phyloP scores from a whole-genome alignment of 495 filamentous ascomycete genomes.

The Penicillium fimorum region DNA sequence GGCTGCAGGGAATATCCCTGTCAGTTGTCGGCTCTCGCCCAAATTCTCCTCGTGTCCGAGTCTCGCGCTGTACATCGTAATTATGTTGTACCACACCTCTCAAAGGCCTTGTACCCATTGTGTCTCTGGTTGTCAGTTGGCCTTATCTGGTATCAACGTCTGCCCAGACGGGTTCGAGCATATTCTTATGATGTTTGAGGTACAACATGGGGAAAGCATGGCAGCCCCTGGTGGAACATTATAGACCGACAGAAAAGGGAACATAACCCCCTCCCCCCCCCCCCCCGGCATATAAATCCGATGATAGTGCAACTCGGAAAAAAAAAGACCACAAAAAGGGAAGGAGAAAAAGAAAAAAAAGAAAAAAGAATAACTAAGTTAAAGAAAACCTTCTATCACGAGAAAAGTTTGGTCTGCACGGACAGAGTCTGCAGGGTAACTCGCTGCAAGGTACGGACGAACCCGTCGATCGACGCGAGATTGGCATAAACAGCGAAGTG shows the following conservation, averaged over 20 bases:
- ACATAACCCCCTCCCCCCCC: not conserved
- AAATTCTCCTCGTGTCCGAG: conserved; percentile 11
- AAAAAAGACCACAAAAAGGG: not conserved
- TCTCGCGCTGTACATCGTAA: not conserved
- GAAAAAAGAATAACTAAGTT: not conserved
- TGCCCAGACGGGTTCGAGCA: conserved; percentile 14
- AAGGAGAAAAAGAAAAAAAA: not conserved
- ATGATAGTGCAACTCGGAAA: not conserved
- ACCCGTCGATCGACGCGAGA: conserved; percentile 28
- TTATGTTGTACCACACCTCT: conserved; percentile 1
- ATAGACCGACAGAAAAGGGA: not conserved
- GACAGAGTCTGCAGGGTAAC: conserved; percentile 28
- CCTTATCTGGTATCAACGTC: conserved; percentile 20
- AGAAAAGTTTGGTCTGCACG: conserved; percentile 19
- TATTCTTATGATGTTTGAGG: not conserved
- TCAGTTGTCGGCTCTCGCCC: not conserved
- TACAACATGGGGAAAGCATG: conserved; percentile 14
- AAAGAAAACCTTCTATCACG: not conserved
- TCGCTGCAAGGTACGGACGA: conserved; percentile 36
- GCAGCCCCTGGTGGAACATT: conserved; percentile 18
- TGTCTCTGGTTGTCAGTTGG: conserved; percentile 1
- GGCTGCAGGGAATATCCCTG: conserved; percentile 12
- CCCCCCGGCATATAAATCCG: not conserved
- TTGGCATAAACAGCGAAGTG: not conserved
- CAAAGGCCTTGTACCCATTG: conserved; percentile 16